Evolutionary conservation across 345 rosid species (phyloP).

Genomic region (Salix brachista): DNA sequence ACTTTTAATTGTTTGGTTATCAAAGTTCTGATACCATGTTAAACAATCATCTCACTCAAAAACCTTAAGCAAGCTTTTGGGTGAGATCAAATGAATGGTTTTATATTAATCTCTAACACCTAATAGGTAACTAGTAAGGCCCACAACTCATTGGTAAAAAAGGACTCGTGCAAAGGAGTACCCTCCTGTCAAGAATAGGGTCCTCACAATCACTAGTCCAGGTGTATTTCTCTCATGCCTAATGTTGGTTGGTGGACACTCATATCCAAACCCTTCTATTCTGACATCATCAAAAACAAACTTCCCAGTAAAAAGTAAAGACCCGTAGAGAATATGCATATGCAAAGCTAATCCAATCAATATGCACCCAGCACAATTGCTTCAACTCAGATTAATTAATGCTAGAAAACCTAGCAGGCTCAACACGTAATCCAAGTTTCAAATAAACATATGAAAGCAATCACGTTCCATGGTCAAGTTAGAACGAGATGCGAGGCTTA

Average conservation of each 20-base stretch:
- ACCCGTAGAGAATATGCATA: neutral
- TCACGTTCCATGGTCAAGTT: neutral
- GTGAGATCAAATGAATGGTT: too few relatives aligned
- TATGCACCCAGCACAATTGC: neutral
- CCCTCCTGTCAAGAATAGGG: constrained; percentile 1
- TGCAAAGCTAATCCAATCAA: neutral
- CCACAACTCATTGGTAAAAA: neutral
- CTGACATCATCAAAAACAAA: neutral
- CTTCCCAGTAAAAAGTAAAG: neutral
- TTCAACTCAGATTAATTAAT: neutral
- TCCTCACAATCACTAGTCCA: neutral
- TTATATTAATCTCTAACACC: too few relatives aligned
- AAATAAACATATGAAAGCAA: neutral
- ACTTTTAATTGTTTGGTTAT: too few relatives aligned
- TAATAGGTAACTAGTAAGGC: neutral
- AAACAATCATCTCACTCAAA: too few relatives aligned
- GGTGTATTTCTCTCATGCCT: neutral
- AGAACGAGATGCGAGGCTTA: neutral
- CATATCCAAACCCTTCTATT: neutral
- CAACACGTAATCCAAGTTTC: neutral
- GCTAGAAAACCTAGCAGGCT: neutral
- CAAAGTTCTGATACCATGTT: too few relatives aligned
- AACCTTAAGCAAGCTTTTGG: too few relatives aligned
- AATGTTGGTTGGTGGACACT: neutral
- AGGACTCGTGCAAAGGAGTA: neutral